Base-by-base conservation (phyloP, 2,329 filamentous ascomycete species). In the Arthrobotrys musiformis region DNA sequence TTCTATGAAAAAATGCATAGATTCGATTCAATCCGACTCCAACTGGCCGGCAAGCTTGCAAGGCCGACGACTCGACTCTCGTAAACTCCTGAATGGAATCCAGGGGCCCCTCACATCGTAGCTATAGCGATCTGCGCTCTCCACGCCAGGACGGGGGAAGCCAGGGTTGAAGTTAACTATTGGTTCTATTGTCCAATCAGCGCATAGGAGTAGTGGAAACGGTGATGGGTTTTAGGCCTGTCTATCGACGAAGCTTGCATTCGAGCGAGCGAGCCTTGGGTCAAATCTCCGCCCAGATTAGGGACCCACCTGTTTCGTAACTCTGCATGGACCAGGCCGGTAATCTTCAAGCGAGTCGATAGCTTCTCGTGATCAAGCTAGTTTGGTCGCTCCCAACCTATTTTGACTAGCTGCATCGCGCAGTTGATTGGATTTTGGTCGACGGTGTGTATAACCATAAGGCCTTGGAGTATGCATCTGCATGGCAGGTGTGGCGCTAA, bases 231-330 rank as follows among this genome's bases (percentile, higher is more conserved):
- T 42, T 48, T 50, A 37, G 30, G 44, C 37, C 17, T 42, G 60
- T 37, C 22, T 26, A 33, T 26, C 22, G 42, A 70, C 42, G 58
- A 63, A 61, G 54, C 42, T 61, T 61, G 52, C 22, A 62, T 62
- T 58, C 54, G 33, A 40, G 24, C 17, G 50, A 48, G 11, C 44
- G 44, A 67, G 58, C 68, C 68, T 64, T 72, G 68, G 68, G 61
- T 64, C 60, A 64, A 72, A 72, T 72, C 60, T 70, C 68, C 68
- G 68, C 40, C 58, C 54, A 63, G 42, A 44, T 64, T 72, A 64
- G 68, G 50, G 73, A 70, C 73, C 73, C 60, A 70, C 66, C 40
- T 24, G 26, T 64, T 66, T 70, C 60, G 60, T 66, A 64, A 40
- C 64, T 24, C 56, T 54, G 33, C 44, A 67, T 40, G 54, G 54